Evolutionary conservation across 768 basidiomycete species (phyloP), one percentile per base, ranked within the genome.

Genomic region (Brasilioporus rufonigricans): DNA sequence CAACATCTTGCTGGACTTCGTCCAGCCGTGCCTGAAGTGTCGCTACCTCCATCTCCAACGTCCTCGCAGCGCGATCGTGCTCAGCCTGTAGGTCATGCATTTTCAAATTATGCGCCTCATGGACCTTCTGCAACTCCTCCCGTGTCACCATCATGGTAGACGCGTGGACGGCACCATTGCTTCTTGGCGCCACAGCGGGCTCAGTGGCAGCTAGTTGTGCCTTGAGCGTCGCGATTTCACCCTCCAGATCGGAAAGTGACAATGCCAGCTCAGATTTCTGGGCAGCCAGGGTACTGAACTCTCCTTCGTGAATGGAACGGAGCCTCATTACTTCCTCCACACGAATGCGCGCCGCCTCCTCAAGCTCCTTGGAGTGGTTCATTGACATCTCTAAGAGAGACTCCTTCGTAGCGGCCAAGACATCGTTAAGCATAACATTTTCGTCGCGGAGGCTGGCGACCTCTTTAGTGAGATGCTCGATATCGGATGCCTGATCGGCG

Each of bases 71-170:
- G 60, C 83, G 84, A 29, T 84, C 83, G 63, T 89, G 82, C 21
- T 80, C 81, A 16, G 85, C 84, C 66, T 87, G 77, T 51, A 92
- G 59, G 70, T 93, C 90, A 48, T 85, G 74, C 60, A 94, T 67
- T 74, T 87, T 93, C 58, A 87, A 76, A 66, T 88, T 89, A 69
- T 94, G 92, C 6, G 92, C 92, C 68, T 91, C 87, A 59, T 93
- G 88, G 65, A 90, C 72, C 64, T 78, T 81, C 66, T 85, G 83
- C 38, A 94, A 72, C 52, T 93, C 91, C 59, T 91, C 90, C 61
- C 84, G 86, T 33, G 89, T 81, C 9, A 91, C 82, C 23, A 68
- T 59, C 44, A 76, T 70, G 32, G 77, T 67, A 39, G 74, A 68
- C 19, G 68, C 62, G 39, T 71, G 66, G 21, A 70, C 64, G 1